Conservation (phyloP, 2,329 filamentous ascomycete genomes). For the Rosellinia necatrix region DNA sequence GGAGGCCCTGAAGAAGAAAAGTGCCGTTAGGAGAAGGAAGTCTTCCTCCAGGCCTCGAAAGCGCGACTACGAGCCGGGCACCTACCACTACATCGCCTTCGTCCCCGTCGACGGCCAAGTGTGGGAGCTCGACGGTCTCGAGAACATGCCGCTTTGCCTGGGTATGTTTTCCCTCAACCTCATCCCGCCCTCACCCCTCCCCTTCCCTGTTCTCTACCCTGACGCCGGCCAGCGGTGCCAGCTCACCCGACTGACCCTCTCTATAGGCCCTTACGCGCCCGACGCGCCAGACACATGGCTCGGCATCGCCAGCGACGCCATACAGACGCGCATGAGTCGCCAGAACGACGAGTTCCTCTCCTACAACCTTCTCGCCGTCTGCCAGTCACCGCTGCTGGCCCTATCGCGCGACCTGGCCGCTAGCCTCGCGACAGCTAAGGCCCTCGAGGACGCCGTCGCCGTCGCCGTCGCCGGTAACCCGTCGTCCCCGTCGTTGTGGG, state of each 20-base stretch:
- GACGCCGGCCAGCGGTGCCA: neutral
- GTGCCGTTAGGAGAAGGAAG: constrained; percentile 31
- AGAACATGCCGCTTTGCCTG: constrained; percentile 69
- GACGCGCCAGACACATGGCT: constrained; percentile 66
- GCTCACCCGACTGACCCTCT: neutral
- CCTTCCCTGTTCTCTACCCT: neutral
- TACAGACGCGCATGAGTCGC: constrained; percentile 69
- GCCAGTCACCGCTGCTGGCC: constrained; percentile 63
- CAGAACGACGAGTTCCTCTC: constrained; percentile 67
- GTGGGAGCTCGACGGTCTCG: constrained; percentile 89
- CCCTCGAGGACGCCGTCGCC: constrained; percentile 47
- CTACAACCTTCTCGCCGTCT: constrained; percentile 80
- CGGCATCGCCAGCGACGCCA: constrained; percentile 63
- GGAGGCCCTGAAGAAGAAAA: constrained; percentile 34
- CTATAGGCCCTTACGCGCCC: constrained; percentile 43
- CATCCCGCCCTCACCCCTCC: constrained; percentile 11
- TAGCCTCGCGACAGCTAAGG: constrained; percentile 47
- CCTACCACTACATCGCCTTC: constrained; percentile 89
- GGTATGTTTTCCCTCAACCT: constrained; percentile 45
- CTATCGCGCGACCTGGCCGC: constrained; percentile 53
- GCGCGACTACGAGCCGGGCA: constrained; percentile 60
- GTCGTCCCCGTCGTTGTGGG: constrained; percentile 50
- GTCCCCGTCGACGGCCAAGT: constrained; percentile 74
- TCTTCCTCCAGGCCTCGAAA: constrained; percentile 36
- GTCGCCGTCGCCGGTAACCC: constrained; percentile 47